Evolutionary conservation across 345 rosid genomes (phyloP).

Genomic region (Toxicodendron radicans): DNA sequence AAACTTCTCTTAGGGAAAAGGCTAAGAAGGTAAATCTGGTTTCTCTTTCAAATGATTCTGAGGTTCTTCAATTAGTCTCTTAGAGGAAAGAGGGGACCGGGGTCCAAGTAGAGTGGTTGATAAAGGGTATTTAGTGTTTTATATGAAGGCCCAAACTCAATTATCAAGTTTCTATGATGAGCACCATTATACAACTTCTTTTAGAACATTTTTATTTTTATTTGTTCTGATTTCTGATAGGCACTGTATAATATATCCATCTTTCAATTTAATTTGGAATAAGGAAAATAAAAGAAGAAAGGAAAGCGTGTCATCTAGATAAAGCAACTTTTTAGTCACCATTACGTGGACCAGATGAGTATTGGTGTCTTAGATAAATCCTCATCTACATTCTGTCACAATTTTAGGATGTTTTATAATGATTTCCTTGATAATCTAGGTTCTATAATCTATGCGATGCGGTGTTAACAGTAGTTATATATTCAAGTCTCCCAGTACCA

Average conservation of each 20-base stretch:
- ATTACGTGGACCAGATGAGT: background rate
- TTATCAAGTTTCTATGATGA: background rate
- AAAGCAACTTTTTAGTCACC: background rate
- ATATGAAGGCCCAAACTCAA: background rate
- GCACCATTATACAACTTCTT: background rate
- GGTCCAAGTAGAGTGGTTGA: background rate
- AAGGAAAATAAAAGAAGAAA: background rate
- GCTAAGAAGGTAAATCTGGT: constrained; percentile 60
- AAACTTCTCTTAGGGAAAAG: constrained; percentile 85
- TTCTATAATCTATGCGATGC: background rate
- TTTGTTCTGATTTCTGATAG: background rate
- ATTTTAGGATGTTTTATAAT: background rate
- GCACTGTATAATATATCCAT: background rate
- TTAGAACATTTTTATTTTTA: too few species aligned
- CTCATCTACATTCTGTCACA: background rate
- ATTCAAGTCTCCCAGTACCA: background rate
- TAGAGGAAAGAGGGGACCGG: background rate
- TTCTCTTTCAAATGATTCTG: background rate
- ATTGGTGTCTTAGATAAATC: background rate
- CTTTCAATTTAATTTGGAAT: background rate
- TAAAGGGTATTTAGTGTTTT: background rate
- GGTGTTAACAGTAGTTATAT: background rate
- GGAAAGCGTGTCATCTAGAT: background rate
- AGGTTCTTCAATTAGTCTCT: background rate
- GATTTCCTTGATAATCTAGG: background rate